Evolutionary conservation across 352 stramenopile genomes (phyloP).

Genomic region (Phytophthora lateralis): DNA sequence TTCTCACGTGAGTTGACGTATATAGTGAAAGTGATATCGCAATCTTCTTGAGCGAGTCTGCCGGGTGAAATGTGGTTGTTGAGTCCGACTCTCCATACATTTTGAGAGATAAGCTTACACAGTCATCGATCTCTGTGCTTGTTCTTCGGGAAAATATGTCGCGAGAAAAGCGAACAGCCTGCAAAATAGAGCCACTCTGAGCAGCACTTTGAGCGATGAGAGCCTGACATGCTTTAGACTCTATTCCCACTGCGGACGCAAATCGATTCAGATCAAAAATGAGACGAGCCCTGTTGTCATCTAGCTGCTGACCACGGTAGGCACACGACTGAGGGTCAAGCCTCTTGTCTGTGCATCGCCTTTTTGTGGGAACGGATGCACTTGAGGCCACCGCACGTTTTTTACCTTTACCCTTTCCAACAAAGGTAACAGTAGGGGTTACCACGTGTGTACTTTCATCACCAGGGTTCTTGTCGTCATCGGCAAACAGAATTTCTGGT

Average conservation of each 20-base stretch:
- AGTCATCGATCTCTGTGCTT: neutral
- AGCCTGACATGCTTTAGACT: slow-evolving; percentile 44
- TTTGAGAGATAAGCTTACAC: neutral
- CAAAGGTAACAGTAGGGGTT: neutral
- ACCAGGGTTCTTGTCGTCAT: neutral
- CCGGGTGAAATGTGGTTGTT: slow-evolving; percentile 3
- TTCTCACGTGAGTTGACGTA: slow-evolving; percentile 57
- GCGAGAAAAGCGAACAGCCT: slow-evolving; percentile 57
- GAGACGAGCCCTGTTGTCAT: slow-evolving; percentile 44
- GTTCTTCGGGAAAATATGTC: slow-evolving; percentile 52
- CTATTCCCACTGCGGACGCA: slow-evolving; percentile 49
- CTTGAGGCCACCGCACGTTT: slow-evolving; percentile 16
- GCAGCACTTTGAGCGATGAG: slow-evolving; percentile 49
- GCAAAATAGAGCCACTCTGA: slow-evolving; percentile 48
- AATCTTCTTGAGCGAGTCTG: slow-evolving; percentile 50
- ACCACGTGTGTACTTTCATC: neutral
- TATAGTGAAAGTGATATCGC: slow-evolving; percentile 67
- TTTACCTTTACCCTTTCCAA: slow-evolving; percentile 30
- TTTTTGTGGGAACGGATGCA: slow-evolving; percentile 8
- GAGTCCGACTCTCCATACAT: neutral
- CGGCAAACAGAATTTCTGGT: slow-evolving; percentile 50
- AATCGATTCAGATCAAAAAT: slow-evolving; percentile 58
- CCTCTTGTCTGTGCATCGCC: slow-evolving; percentile 6
- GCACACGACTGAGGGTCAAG: neutral
- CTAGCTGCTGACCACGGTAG: slow-evolving; percentile 24